Evolutionary conservation across 768 basidiomycete genomes (phyloP), one percentile per base, ranked within the genome.

Genomic region (Scleroderma citrinum): DNA sequence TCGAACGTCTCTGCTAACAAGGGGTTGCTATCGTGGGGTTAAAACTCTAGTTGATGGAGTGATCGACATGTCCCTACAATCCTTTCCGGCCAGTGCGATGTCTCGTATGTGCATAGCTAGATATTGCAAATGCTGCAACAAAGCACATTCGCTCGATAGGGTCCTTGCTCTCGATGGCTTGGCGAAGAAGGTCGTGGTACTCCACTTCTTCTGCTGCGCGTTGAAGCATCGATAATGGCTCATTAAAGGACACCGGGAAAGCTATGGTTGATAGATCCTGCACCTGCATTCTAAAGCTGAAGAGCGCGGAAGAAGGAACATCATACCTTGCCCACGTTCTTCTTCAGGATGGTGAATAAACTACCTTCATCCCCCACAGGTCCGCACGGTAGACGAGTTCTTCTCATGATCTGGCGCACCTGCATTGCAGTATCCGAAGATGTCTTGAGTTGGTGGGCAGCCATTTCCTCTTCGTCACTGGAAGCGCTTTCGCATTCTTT

Each of bases 1-100:
- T 94, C 91, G 52, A 87, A 94, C 2, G 91, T 92, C 66, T 94
- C 91, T 3, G 80, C 87, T 42, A 92, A 77, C 81, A 92, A 83
- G 1, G 91, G 91, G 55, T 90, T 93, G 57, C 88, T 92, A 56
- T n/a, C 42, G 38, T 51, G 30, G 52, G 48, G 26, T 39, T 30
- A 45, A n/a, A 59, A 36, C 30, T 40, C 29, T 37, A 43, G 47
- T 19, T 44, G 34, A 49, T 34, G 46, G 44, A n/a, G 29, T 44
- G 36, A 48, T 38, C 40, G 14, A 38, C 19, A 32, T 19, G 39
- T 38, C 76, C 85, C 69, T 60, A 90, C 88, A 92, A 94, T 53
- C 87, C 88, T 67, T 94, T 94, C 50, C 91, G 76, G 37, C 90
- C 85, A 10, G 85, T 81, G 26, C 92, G 78, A 68, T 86, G 76